Conservation (phyloP, 345 rosid species). For the Lagerstroemia speciosa region DNA sequence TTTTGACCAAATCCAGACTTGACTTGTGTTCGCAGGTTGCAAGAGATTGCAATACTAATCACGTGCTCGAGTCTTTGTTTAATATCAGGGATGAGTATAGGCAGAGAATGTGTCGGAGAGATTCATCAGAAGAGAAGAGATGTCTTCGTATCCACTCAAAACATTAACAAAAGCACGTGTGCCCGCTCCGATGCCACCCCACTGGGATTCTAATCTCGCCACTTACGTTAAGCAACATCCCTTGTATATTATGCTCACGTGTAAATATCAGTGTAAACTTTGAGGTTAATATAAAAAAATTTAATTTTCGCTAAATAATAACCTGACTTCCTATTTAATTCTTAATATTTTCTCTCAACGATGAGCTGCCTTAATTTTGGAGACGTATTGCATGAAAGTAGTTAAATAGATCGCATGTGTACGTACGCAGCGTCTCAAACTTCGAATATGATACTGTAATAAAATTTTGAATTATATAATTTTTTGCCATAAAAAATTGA, state of each 20-base stretch:
- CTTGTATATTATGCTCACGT: background rate
- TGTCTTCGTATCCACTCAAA: conserved; percentile 52
- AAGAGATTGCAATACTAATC: background rate
- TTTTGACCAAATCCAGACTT: conserved; percentile 3
- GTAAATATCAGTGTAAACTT: too few species aligned
- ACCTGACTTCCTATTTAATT: too few species aligned
- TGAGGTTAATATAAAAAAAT: too few species aligned
- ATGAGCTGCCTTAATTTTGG: too few species aligned
- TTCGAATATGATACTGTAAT: too few species aligned
- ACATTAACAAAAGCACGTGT: conserved; percentile 22
- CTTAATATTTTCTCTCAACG: too few species aligned
- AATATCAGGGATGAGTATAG: background rate
- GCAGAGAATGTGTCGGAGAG: background rate
- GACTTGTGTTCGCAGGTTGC: conserved; percentile 3
- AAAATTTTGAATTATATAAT: too few species aligned
- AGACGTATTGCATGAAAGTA: too few species aligned
- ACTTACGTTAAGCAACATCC: conserved; percentile 64
- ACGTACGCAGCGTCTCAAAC: too few species aligned
- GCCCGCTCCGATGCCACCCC: background rate
- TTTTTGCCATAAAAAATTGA: too few species aligned
- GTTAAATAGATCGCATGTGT: too few species aligned
- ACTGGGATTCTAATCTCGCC: conserved; percentile 19
- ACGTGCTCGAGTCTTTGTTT: background rate
- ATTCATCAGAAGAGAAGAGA: background rate
- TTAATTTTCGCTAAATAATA: too few species aligned